Evolutionary conservation across 352 stramenopile genomes (phyloP).

Genomic region (Phytophthora sojae): DNA sequence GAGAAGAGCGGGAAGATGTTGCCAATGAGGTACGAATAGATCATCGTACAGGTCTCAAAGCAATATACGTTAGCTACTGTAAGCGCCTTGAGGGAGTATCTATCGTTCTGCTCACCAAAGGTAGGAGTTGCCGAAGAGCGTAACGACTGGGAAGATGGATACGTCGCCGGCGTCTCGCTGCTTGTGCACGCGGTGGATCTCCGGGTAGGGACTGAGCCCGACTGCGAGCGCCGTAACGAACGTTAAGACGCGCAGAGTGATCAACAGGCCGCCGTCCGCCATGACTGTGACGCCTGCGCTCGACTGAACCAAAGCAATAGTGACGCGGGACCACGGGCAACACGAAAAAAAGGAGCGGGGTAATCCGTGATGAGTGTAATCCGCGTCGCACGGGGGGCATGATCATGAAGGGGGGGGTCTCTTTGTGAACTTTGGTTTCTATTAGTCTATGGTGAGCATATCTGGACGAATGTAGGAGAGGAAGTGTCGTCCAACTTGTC

Average conservation of each 20-base stretch:
- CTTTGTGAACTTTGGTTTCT: background rate
- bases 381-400: background rate
- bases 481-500: background rate
- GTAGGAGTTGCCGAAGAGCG: conserved; percentile 33
- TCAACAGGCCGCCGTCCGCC: conserved; percentile 6
- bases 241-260: conserved; percentile 28
- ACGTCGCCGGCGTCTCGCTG: conserved; percentile 17
- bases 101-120: conserved; percentile 21
- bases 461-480: conserved; percentile 7
- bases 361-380: conserved; percentile 29
- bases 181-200: conserved; percentile 34
- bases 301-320: conserved; percentile 16
- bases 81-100: background rate
- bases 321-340: background rate
- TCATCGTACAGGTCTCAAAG: conserved; percentile 19
- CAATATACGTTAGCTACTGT: background rate
- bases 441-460: conserved; percentile 2
- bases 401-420: no score
- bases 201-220: conserved; percentile 24
- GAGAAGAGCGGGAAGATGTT: conserved; percentile 48
- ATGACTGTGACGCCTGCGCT: background rate
- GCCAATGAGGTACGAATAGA: conserved; percentile 42
- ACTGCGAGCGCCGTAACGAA: conserved; percentile 34
- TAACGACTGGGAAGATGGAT: conserved; percentile 39
- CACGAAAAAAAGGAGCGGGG: conserved; percentile 20